Evolutionary conservation across 148 eudicot species (phyloP).

Genomic region (Polygonum aviculare): DNA sequence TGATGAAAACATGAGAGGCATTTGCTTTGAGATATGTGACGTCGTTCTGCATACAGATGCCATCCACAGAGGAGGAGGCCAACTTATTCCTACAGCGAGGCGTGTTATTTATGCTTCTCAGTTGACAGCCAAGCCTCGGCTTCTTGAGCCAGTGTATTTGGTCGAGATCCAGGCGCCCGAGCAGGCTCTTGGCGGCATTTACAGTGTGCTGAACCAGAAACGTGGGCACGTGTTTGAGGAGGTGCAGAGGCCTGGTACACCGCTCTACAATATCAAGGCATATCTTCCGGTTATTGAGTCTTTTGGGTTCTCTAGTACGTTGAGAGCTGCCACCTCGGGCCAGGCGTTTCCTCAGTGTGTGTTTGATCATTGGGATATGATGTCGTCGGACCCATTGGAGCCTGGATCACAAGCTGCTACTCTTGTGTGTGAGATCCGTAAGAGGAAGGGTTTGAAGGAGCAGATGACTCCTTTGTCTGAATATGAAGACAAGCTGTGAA

Average conservation of each 20-base stretch:
- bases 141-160: slow-evolving; percentile 67
- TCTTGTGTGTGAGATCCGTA: slow-evolving; percentile 23
- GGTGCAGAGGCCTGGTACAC: slow-evolving; percentile 73
- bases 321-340: slow-evolving; percentile 73
- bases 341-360: slow-evolving; percentile 77
- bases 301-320: slow-evolving; percentile 49
- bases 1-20: slow-evolving; percentile 74
- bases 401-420: slow-evolving; percentile 34
- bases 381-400: slow-evolving; percentile 59
- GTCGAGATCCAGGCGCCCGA: slow-evolving; percentile 76
- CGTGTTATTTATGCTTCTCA: slow-evolving; percentile 73
- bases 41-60: slow-evolving; percentile 80
- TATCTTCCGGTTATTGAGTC: slow-evolving; percentile 69
- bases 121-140: slow-evolving; percentile 64
- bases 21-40: slow-evolving; percentile 72
- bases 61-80: slow-evolving; percentile 84
- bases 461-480: slow-evolving; percentile 77
- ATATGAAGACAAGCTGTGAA: slow-evolving; percentile 59
- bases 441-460: slow-evolving; percentile 81
- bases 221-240: slow-evolving; percentile 81
- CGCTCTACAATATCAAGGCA: slow-evolving; percentile 69
- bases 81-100: slow-evolving; percentile 70
- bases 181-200: slow-evolving; percentile 70
- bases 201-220: slow-evolving; percentile 71
- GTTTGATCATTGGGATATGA: slow-evolving; percentile 77